Evolutionary conservation across 306 rosid genomes (phyloP).

Genomic region (Canavalia gladiata): DNA sequence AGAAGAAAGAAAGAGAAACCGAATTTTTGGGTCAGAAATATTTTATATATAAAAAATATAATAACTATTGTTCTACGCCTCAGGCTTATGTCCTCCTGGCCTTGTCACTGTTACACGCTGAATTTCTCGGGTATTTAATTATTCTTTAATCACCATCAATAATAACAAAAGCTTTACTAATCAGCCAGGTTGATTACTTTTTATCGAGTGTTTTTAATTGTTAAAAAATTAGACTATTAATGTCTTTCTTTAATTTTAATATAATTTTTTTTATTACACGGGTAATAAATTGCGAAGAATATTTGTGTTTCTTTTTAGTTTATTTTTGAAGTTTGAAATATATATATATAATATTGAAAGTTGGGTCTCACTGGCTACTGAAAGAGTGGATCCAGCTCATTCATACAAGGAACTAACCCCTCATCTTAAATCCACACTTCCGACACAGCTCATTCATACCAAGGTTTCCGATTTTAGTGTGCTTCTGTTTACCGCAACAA

Average conservation of each 20-base stretch:
- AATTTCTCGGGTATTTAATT: slow-evolving; percentile 51
- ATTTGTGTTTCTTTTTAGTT: slow-evolving; percentile 9
- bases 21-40: slow-evolving; percentile 38
- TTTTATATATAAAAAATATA: neutral
- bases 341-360: slow-evolving; percentile 50
- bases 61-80: slow-evolving; percentile 48
- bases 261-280: neutral
- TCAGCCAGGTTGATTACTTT: neutral
- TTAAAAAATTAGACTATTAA: neutral
- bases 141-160: slow-evolving; percentile 1
- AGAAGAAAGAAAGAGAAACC: slow-evolving; percentile 43
- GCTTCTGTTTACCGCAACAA: neutral
- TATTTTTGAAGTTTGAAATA: slow-evolving; percentile 27
- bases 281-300: slow-evolving; percentile 1
- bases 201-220: neutral
- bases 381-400: slow-evolving; percentile 97
- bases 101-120: slow-evolving; percentile 60
- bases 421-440: slow-evolving; percentile 36
- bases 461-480: slow-evolving; percentile 1
- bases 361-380: slow-evolving; percentile 60
- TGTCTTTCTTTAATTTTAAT: neutral
- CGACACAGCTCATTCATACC: slow-evolving; percentile 18
- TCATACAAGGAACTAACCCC: slow-evolving; percentile 57
- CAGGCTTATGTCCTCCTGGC: slow-evolving; percentile 56
- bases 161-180: slow-evolving; percentile 13